These are phyloP conservation scores for Spironucleus salmonicida DNA, from an alignment of 208 protist genomes.

Conservation along the genomic window DNA sequence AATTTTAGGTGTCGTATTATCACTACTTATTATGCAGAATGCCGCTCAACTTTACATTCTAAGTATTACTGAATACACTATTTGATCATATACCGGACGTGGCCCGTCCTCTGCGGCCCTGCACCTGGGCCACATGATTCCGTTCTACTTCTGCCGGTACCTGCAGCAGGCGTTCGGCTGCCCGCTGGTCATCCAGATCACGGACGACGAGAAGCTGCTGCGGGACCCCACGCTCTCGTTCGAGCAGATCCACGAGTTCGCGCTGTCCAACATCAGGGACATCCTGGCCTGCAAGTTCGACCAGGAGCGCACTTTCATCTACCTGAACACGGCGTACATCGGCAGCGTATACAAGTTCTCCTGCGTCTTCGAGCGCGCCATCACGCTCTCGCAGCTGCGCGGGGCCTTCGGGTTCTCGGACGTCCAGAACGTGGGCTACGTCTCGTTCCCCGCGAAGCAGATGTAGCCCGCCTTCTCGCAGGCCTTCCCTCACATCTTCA, in stretches of 20 bases:
- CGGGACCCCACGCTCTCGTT: conserved; percentile 49
- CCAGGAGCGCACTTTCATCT: conserved; percentile 90
- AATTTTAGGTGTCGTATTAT: too few species aligned
- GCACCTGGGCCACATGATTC: conserved; percentile 93
- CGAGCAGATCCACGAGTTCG: conserved; percentile 18
- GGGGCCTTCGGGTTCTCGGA: conserved; percentile 16
- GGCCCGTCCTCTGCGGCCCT: conserved; percentile 72
- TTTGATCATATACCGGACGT: conserved; percentile 99
- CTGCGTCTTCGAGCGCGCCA: background rate
- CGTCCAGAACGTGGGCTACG: background rate
- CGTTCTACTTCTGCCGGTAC: conserved; percentile 87
- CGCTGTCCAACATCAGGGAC: conserved; percentile 65
- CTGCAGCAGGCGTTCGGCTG: conserved; percentile 88
- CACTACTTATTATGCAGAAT: too few species aligned
- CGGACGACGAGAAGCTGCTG: conserved; percentile 98
- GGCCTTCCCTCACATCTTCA: background rate
- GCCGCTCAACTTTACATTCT: too few species aligned
- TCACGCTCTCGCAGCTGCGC: conserved; percentile 1
- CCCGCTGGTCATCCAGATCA: conserved; percentile 94
- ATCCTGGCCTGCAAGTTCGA: conserved; percentile 97
- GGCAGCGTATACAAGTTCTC: conserved; percentile 70
- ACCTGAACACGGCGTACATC: conserved; percentile 90
- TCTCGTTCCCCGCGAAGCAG: conserved; percentile 23
- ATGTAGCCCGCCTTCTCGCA: background rate
- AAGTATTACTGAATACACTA: too few species aligned